Percentiles rank a stretch among this genome's conserved stretches.
phyloP scores from a whole-genome alignment of 2,329 filamentous ascomycete genomes.

The Phialophora chinensis region DNA sequence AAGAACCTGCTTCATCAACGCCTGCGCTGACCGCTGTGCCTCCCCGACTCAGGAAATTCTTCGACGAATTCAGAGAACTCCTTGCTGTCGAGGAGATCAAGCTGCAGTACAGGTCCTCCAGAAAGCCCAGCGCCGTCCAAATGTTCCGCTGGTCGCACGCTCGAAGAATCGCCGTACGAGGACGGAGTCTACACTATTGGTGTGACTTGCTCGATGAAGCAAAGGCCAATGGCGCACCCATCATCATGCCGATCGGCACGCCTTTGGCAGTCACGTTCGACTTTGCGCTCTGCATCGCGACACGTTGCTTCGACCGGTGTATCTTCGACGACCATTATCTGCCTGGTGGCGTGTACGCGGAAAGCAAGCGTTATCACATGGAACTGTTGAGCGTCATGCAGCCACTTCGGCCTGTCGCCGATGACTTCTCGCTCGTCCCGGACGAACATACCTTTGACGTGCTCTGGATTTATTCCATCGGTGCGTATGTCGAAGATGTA shows the following conservation, averaged over 20 bases:
- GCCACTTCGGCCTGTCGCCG: constrained; percentile 3
- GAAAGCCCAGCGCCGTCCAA: neutral
- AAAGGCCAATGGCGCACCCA: neutral
- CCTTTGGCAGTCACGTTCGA: neutral
- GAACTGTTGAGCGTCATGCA: constrained; percentile 5
- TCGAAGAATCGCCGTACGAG: neutral
- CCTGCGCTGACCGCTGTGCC: neutral
- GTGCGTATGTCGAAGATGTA: constrained; percentile 1
- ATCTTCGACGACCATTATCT: constrained; percentile 10
- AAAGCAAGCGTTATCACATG: constrained; percentile 9
- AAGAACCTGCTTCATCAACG: neutral
- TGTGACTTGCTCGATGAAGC: constrained; percentile 4
- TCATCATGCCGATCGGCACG: constrained; percentile 1
- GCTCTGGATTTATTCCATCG: constrained; percentile 1
- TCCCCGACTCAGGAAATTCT: neutral
- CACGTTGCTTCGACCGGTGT: constrained; percentile 6
- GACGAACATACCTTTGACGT: constrained; percentile 12
- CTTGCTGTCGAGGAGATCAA: constrained; percentile 8
- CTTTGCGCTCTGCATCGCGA: constrained; percentile 6
- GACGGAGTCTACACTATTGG: constrained; percentile 2
- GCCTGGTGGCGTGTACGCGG: constrained; percentile 6
- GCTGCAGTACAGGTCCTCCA: constrained; percentile 1
- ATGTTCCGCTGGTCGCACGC: constrained; percentile 8
- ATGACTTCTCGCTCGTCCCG: constrained; percentile 1
- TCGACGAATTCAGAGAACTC: neutral